Conservation (phyloP, 805 yeast genomes). For the Kuraishia hungarica region DNA sequence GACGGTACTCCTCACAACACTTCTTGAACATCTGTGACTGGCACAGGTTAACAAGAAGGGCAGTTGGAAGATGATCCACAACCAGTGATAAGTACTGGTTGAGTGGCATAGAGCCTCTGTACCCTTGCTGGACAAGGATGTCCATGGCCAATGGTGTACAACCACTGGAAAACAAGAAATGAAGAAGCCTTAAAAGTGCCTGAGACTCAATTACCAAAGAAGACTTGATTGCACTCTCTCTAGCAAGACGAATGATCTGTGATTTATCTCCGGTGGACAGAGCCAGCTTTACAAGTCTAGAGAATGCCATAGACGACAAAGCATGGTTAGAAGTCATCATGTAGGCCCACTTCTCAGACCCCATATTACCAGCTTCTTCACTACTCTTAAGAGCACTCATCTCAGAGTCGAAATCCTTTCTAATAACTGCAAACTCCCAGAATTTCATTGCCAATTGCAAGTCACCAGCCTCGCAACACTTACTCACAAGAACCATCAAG, state of each 20-base stretch:
- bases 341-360: not conserved
- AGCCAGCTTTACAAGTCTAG: conserved; percentile 13
- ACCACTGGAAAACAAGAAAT: conserved; percentile 8
- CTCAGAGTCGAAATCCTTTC: conserved; percentile 21
- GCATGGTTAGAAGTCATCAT: conserved; percentile 4
- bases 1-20: conserved; percentile 24
- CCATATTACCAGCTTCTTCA: not conserved
- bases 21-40: conserved; percentile 17
- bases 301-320: conserved; percentile 11
- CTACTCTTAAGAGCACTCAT: not conserved
- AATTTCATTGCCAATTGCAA: conserved; percentile 15
- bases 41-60: conserved; percentile 9
- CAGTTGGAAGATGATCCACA: conserved; percentile 18
- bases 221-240: conserved; percentile 21
- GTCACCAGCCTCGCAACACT: conserved; percentile 13
- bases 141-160: conserved; percentile 15
- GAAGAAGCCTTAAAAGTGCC: conserved; percentile 14
- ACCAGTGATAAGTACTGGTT: conserved; percentile 22
- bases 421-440: conserved; percentile 21
- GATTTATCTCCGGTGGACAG: conserved; percentile 15
- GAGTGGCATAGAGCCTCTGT: conserved; percentile 15
- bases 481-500: conserved; percentile 16
- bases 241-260: conserved; percentile 16
- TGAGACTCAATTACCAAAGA: conserved; percentile 15
- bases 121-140: conserved; percentile 22